phyloP scores from a whole-genome alignment of 140 eudicot genomes.

The Bidens hawaiensis region DNA sequence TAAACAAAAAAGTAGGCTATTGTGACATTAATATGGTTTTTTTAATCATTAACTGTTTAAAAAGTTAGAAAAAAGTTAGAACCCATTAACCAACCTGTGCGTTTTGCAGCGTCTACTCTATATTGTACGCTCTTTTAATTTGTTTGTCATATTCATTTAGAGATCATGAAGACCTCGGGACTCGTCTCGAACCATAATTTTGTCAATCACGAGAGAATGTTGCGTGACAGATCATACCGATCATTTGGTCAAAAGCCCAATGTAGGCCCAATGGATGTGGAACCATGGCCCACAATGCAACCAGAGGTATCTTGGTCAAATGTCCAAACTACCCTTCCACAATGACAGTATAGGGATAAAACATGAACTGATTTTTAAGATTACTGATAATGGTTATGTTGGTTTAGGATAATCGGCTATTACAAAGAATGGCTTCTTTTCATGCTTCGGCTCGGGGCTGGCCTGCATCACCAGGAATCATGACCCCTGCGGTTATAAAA shows the following conservation, averaged over 20 bases:
- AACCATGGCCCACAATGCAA: conserved; percentile 58
- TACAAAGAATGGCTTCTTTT: conserved; percentile 65
- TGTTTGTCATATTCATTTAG: conserved; percentile 33
- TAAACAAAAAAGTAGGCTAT: no score
- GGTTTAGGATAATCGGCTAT: conserved; percentile 58
- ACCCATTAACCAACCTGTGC: not conserved
- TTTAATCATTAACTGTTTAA: not conserved
- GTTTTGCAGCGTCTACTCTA: not conserved
- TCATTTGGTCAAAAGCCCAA: conserved; percentile 57
- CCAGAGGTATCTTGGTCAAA: conserved; percentile 31
- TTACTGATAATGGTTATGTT: conserved; percentile 12
- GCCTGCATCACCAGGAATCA: conserved; percentile 57
- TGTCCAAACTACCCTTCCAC: not conserved
- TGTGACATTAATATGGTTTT: not conserved
- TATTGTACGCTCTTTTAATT: not conserved
- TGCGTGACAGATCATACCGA: conserved; percentile 47
- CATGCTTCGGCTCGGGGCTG: conserved; percentile 70
- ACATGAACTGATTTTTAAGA: not conserved
- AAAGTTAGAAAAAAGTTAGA: not conserved
- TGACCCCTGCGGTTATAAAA: conserved; percentile 63
- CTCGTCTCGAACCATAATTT: conserved; percentile 40
- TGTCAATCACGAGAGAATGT: conserved; percentile 59
- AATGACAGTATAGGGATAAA: not conserved
- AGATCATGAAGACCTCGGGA: conserved; percentile 62
- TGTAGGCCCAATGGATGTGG: conserved; percentile 58